Conservation (phyloP, 371 early-diverging fungal genomes). For the Mortierella sp. region DNA sequence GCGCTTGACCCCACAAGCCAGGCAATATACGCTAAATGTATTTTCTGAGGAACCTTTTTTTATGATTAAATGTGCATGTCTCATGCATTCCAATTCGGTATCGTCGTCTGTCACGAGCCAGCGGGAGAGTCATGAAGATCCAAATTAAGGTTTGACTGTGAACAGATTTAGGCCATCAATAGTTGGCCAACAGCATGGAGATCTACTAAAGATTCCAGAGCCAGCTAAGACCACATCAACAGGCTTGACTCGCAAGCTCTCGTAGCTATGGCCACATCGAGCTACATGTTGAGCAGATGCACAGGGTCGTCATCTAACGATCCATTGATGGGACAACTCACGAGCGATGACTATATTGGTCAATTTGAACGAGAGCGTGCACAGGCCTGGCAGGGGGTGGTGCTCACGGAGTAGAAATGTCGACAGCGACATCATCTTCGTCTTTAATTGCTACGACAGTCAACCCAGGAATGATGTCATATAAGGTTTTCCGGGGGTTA, state of each 20-base stretch:
- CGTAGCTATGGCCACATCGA: slow-evolving; percentile 30
- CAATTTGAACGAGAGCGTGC: slow-evolving; percentile 35
- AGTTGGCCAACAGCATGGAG: neutral
- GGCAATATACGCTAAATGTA: too few species aligned
- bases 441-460: slow-evolving; percentile 7
- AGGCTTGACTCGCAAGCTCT: slow-evolving; percentile 7
- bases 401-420: neutral
- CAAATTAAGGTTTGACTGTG: too few species aligned
- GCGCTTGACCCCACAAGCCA: too few species aligned
- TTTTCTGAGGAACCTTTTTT: too few species aligned
- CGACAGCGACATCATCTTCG: neutral
- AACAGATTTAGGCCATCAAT: neutral
- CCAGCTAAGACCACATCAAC: slow-evolving; percentile 4
- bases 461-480: too few species aligned
- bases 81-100: neutral
- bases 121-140: neutral
- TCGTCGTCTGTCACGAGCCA: slow-evolving; percentile 19
- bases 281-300: neutral
- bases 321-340: slow-evolving; percentile 16
- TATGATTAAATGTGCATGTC: too few species aligned
- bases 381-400: neutral
- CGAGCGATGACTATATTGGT: slow-evolving; percentile 30
- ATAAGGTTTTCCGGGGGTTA: neutral
- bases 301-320: neutral
- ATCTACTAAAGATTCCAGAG: slow-evolving; percentile 19